A percentile compares a stretch with the other conserved stretches of the same genome.
phyloP scores from a whole-genome alignment of 495 filamentous ascomycete genomes.

The Stereocaulon alpinum region DNA sequence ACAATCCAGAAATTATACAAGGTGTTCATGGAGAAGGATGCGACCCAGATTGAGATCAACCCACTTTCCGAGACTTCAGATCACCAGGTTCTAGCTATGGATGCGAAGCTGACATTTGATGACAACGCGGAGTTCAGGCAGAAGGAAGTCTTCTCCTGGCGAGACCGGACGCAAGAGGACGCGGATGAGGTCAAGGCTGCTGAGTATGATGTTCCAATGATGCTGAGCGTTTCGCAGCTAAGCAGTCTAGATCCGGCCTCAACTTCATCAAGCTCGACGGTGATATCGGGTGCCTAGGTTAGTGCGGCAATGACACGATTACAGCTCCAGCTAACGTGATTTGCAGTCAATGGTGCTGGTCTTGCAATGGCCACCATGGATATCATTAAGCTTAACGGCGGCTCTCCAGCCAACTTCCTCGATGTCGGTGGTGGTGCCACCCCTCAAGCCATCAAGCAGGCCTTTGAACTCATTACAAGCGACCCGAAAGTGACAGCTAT shows the following conservation, averaged over 20 bases:
- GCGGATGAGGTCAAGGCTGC: slow-evolving; percentile 94
- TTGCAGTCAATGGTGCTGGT: slow-evolving; percentile 84
- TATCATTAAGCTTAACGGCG: slow-evolving; percentile 99
- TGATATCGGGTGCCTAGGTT: slow-evolving; percentile 88
- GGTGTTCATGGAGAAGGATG: slow-evolving; percentile 95
- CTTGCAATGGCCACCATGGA: slow-evolving; percentile 99
- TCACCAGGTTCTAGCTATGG: slow-evolving; percentile 96
- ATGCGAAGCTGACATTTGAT: slow-evolving; percentile 95
- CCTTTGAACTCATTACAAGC: slow-evolving; percentile 95
- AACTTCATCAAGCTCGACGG: slow-evolving; percentile 99
- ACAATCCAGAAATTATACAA: slow-evolving; percentile 98
- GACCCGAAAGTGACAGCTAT: slow-evolving; percentile 97
- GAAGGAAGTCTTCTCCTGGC: slow-evolving; percentile 87
- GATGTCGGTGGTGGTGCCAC: slow-evolving; percentile 97
- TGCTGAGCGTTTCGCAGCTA: neutral
- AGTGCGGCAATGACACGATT: neutral
- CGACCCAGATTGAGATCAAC: slow-evolving; percentile 99
- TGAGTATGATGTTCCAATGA: slow-evolving; percentile 33
- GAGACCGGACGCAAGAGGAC: slow-evolving; percentile 92
- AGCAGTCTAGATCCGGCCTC: slow-evolving; percentile 43
- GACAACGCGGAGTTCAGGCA: slow-evolving; percentile 98
- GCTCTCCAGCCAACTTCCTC: slow-evolving; percentile 92
- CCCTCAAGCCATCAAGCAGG: slow-evolving; percentile 89
- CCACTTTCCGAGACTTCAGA: slow-evolving; percentile 93
- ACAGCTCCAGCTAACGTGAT: slow-evolving; percentile 19